Base-by-base conservation (phyloP, 192 early-diverging fungal species). In the Backusella tuberculispora region DNA sequence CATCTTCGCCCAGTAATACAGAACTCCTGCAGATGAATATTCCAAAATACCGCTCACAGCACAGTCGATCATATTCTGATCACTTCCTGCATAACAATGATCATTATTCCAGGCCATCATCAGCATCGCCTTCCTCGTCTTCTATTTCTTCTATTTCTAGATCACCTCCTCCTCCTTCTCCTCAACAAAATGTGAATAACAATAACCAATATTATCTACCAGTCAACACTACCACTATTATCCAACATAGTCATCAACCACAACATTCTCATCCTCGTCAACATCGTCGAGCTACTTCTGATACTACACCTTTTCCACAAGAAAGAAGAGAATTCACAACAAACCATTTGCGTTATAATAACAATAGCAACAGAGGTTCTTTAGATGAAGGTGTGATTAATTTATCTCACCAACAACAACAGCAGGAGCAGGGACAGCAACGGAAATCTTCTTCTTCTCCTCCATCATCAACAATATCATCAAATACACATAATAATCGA, bases 51-150 rank as follows among this genome's bases (percentile, higher is more conserved):
- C 17, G 53, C 21, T 60, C 53, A 60, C 53, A 19, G 21, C 66
- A 67, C 19, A 67, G 17, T 13, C 66, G 66, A 24, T 67, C 66
- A 21, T 67, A 67, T 21, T 67, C 66, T 67, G 66, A 67, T 38
- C 66, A 67, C 5, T 42, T 43, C 29, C 29, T 34, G 29, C 29
- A 34, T 34, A 34, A 34, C 29, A 34, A 34, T 34, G 29, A 34
- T 34, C 29, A 34, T 34, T 34, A 34, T 2, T 67, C 41, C 12
- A 67, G 17, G 21, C 12, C 53, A 60, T 60, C 21, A 26, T 60
- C 53, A 60, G 26, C 26, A 26, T 60, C 21, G 8, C 17, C 63
- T 40, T 38, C 38, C 4, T 34, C 64, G 14, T 41, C 64, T 10
- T 40, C 64, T 15, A 40, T 34, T 41, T 41, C 37, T 21, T 21